Percentiles rank a stretch among this genome's conserved stretches.
Evolutionary conservation across 148 eudicot genomes (phyloP).

Genomic region (Fagopyrum esculentum): DNA sequence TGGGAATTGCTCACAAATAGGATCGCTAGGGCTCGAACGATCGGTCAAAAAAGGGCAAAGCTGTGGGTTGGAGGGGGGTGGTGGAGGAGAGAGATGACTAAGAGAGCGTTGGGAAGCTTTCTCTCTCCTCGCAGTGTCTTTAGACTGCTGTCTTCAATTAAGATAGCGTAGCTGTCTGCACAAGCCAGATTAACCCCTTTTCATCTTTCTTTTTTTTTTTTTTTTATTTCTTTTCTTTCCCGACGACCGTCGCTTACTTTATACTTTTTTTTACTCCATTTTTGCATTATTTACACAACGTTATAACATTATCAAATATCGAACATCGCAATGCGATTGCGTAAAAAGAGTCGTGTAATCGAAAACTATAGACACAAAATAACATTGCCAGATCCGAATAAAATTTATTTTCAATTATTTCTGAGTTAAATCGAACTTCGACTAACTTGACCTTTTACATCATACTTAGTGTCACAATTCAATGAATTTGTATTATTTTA

Average conservation of each 20-base stretch:
- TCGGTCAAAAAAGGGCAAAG: conserved; percentile 11
- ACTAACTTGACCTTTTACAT: too few species aligned
- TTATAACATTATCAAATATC: too few species aligned
- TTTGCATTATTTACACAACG: neutral
- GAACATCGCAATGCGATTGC: too few species aligned
- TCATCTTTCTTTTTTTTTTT: neutral
- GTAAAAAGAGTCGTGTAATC: too few species aligned
- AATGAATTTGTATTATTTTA: too few species aligned
- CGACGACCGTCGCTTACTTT: too few species aligned
- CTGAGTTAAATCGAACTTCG: too few species aligned
- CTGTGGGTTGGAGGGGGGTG: neutral
- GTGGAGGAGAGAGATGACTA: neutral
- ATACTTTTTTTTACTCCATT: neutral
- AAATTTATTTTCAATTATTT: too few species aligned
- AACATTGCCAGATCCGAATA: too few species aligned
- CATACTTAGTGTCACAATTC: too few species aligned
- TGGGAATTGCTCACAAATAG: neutral
- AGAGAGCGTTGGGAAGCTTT: neutral
- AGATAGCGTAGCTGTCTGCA: neutral
- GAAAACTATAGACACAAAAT: too few species aligned
- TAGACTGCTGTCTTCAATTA: neutral
- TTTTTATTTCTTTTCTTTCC: neutral
- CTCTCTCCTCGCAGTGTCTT: neutral
- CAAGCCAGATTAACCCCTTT: neutral
- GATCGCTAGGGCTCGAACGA: neutral